Evolutionary conservation across 345 rosid genomes (phyloP).

Genomic region (Streptanthus diversifolius): DNA sequence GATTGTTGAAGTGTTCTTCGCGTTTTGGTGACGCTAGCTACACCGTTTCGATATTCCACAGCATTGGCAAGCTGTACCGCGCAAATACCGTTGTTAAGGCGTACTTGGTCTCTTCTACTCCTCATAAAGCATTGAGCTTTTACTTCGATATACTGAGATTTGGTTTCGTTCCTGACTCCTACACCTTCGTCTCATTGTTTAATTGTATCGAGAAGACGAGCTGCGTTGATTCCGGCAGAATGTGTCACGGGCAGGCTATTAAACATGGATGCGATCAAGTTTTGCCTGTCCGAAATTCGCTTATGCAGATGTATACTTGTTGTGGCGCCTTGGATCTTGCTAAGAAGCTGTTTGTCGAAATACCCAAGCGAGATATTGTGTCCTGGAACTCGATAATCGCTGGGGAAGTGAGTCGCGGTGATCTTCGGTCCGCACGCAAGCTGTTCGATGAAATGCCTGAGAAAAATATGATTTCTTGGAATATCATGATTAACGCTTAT

Average conservation of each 20-base stretch:
- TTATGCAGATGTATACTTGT: slow-evolving; percentile 47
- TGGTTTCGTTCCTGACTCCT: slow-evolving; percentile 60
- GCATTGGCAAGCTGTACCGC: slow-evolving; percentile 42
- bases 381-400: slow-evolving; percentile 51
- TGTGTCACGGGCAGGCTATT: slow-evolving; percentile 57
- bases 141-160: slow-evolving; percentile 43
- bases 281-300: slow-evolving; percentile 54
- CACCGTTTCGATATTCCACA: slow-evolving; percentile 42
- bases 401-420: slow-evolving; percentile 33
- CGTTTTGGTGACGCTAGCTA: slow-evolving; percentile 43
- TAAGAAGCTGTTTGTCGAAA: slow-evolving; percentile 48
- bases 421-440: slow-evolving; percentile 39
- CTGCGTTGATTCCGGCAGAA: slow-evolving; percentile 42
- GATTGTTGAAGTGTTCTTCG: slow-evolving; percentile 45
- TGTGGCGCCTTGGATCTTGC: slow-evolving; percentile 42
- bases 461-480: slow-evolving; percentile 56
- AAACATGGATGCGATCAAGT: slow-evolving; percentile 47
- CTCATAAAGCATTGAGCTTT: slow-evolving; percentile 40
- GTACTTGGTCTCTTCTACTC: slow-evolving; percentile 42
- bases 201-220: slow-evolving; percentile 41
- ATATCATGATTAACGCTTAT: slow-evolving; percentile 56
- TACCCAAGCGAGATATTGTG: slow-evolving; percentile 45
- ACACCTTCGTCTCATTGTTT: slow-evolving; percentile 53
- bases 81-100: slow-evolving; percentile 49
- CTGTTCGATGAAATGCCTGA: slow-evolving; percentile 50